Base-by-base conservation (phyloP, 805 yeast species). In the Pichia ethanolica region DNA sequence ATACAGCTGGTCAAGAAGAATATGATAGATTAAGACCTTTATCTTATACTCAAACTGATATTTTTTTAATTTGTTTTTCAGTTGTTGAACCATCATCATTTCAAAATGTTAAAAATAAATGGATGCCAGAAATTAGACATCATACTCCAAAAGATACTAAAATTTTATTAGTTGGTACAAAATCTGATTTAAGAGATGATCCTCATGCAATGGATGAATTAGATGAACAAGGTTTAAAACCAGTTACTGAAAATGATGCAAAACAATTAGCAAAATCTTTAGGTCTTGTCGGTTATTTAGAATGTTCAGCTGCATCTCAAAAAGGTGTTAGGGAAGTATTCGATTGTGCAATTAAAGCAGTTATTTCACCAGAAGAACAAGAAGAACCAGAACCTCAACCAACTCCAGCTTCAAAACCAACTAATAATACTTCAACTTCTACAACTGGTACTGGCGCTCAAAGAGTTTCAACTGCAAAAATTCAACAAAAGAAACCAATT, bases 1-100 rank as follows among this genome's bases (percentile, higher is more conserved):
- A 89, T 77, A 89, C 97, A 13, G 96, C 97, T 4, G 97, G 97
- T 30, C 96, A 89, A 68, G 85, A 86, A 61, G 96, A 89, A 64
- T 89, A 89, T 65, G 96, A 89, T 65, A 74, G 96, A 53, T 74
- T 89, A 60, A 75, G 97, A 67, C 97, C 97, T 3, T 71, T 89
- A 53, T 84, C 93, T 8, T 89, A 89, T 61, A 96, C 96, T 4
- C 96, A 89, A 63, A 89, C 97, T 0, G 96, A 88, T 59, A 85
- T 89, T 35, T 89, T 89, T 62, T 68, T 89, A 47, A 78, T 87
- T 51, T 89, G 97, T 67, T 89, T 89, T 66, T 86, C 95, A 6
- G 81, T 89, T 7, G 83, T 85, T 40, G 85, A 82, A 59, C 95
- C 90, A 34, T 76, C 84, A 32, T 83, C 93, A 14, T 88, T 84